Percentiles rank a stretch among this genome's conserved stretches.
phyloP scores from a whole-genome alignment of 1,284 basidiomycete species.

The Fomitopsis pinicola region DNA sequence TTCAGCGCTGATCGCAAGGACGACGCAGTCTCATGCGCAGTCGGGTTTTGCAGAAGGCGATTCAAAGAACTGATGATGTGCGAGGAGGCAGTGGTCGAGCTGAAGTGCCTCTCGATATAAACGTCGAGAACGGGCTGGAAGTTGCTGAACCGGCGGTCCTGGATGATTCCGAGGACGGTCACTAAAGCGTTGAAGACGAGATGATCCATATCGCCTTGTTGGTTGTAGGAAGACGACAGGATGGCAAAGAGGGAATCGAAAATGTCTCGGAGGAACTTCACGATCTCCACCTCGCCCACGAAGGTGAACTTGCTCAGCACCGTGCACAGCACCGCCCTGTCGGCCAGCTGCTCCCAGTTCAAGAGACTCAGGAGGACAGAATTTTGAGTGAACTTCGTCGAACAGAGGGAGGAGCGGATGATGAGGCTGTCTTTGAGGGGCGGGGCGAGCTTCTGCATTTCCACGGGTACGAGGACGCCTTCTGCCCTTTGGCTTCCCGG shows the following conservation, averaged over 20 bases:
- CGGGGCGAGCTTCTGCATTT: slow-evolving; percentile 62
- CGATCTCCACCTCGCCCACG: slow-evolving; percentile 89
- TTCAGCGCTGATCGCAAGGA: slow-evolving; percentile 86
- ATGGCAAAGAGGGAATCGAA: slow-evolving; percentile 95
- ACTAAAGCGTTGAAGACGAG: slow-evolving; percentile 90
- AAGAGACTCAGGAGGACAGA: slow-evolving; percentile 80
- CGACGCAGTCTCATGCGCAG: slow-evolving; percentile 70
- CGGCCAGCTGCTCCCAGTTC: slow-evolving; percentile 74
- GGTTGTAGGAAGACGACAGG: slow-evolving; percentile 72
- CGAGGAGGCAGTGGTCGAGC: slow-evolving; percentile 70
- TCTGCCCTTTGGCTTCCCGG: slow-evolving; percentile 52
- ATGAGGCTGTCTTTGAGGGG: slow-evolving; percentile 77
- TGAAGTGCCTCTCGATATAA: slow-evolving; percentile 91
- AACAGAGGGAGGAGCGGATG: slow-evolving; percentile 88
- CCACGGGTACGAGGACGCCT: slow-evolving; percentile 53
- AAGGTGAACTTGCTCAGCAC: slow-evolving; percentile 88
- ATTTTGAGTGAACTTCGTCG: slow-evolving; percentile 92
- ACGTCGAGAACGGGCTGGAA: slow-evolving; percentile 92
- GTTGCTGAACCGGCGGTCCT: slow-evolving; percentile 94
- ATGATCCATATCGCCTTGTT: slow-evolving; percentile 76
- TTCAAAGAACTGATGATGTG: slow-evolving; percentile 88
- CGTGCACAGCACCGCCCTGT: slow-evolving; percentile 66
- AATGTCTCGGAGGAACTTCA: slow-evolving; percentile 90
- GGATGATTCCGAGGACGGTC: slow-evolving; percentile 85
- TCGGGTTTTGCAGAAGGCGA: slow-evolving; percentile 73